Percentiles rank a stretch among this genome's conserved stretches.
phyloP scores from a whole-genome alignment of 1,139 yeast species.

The Wickerhamomyces sp. region DNA sequence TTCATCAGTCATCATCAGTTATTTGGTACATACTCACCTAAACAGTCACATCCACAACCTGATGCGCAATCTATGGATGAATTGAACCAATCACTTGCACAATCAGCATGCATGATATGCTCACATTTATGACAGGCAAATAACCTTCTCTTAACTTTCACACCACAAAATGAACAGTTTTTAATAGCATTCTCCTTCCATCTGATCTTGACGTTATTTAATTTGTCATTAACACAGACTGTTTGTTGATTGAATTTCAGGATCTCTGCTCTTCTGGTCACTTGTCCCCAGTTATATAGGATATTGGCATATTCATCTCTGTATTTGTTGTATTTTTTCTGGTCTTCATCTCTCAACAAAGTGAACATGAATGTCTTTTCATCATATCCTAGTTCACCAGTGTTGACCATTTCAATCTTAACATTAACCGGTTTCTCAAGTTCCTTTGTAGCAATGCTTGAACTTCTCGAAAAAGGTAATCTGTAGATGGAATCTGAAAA shows the following conservation, averaged over 20 bases:
- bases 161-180: conserved; percentile 62
- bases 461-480: conserved; percentile 18
- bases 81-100: conserved; percentile 83
- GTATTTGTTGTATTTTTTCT: conserved; percentile 43
- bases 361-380: conserved; percentile 41
- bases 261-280: conserved; percentile 70
- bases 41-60: conserved; percentile 86
- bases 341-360: conserved; percentile 45
- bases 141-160: conserved; percentile 54
- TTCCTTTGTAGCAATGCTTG: conserved; percentile 17
- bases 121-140: conserved; percentile 71
- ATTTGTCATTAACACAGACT: conserved; percentile 8
- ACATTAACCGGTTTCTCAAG: conserved; percentile 28
- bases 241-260: conserved; percentile 61
- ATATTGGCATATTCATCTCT: conserved; percentile 77
- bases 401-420: conserved; percentile 50
- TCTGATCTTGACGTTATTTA: conserved; percentile 20
- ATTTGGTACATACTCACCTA: conserved; percentile 23
- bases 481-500: conserved; percentile 14
- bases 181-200: conserved; percentile 18
- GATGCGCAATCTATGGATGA: conserved; percentile 65
- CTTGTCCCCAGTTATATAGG: conserved; percentile 78
- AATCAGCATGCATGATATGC: conserved; percentile 71
- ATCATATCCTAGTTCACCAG: conserved; percentile 50
- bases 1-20: neutral